These are phyloP conservation scores for Hevea brasiliensis DNA, from an alignment of 345 rosid genomes.

Conservation along the genomic window DNA sequence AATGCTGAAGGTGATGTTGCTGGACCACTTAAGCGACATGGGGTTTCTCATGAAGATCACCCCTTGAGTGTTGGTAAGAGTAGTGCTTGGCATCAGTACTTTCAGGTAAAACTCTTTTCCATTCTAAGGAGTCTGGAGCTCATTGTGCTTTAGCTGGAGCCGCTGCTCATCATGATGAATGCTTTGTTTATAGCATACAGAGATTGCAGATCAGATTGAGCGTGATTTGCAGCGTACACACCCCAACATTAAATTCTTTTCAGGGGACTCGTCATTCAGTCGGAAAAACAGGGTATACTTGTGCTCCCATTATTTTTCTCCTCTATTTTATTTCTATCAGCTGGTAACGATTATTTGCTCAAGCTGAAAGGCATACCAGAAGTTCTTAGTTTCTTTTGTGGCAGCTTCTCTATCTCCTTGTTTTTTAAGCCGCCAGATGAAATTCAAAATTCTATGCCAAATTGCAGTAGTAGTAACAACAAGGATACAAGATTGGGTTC, in stretches of 20 bases:
- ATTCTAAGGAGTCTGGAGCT: conserved; percentile 2
- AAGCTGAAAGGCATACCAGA: background rate
- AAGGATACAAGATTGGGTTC: background rate
- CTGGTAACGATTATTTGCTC: background rate
- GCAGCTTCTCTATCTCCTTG: background rate
- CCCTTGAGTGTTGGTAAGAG: conserved; percentile 63
- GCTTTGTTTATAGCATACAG: conserved; percentile 50
- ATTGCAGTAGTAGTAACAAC: background rate
- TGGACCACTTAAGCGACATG: conserved; percentile 57
- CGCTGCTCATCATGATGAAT: conserved; percentile 13
- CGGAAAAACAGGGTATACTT: conserved; percentile 52
- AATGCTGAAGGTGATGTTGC: conserved; percentile 35
- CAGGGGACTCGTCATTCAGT: conserved; percentile 55
- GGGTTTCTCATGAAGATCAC: conserved; percentile 70
- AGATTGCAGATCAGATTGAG: conserved; percentile 67
- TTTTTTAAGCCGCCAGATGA: background rate
- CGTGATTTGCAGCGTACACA: conserved; percentile 75
- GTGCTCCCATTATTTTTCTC: background rate
- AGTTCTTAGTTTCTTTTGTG: background rate
- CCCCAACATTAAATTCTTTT: conserved; percentile 67
- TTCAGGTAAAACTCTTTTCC: conserved; percentile 45
- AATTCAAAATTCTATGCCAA: background rate
- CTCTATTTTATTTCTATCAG: background rate
- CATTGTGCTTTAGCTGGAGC: conserved; percentile 13
- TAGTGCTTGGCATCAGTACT: conserved; percentile 63